Conservation (phyloP, 768 basidiomycete genomes). For the Mycena metata region DNA sequence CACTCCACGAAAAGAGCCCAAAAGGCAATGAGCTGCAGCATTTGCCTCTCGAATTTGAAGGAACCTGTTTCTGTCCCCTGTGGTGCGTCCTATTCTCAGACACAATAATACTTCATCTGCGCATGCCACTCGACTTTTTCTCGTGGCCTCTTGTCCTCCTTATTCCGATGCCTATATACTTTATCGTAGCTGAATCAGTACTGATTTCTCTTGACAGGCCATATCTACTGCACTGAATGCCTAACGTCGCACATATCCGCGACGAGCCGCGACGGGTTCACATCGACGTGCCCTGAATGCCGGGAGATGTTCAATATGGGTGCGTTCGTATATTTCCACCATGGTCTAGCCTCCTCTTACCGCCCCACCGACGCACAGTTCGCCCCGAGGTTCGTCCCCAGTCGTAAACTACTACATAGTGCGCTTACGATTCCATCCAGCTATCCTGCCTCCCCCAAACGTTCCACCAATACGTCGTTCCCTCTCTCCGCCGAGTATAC, state of each 20-base stretch:
- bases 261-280: constrained; percentile 49
- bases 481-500: constrained; percentile 65
- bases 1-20: no score
- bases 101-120: not conserved
- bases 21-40: constrained; percentile 58
- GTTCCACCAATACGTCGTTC: constrained; percentile 62
- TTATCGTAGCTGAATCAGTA: no score
- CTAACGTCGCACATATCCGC: constrained; percentile 59
- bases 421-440: constrained; percentile 40
- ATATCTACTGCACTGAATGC: constrained; percentile 73
- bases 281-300: constrained; percentile 72
- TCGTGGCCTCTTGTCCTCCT: not conserved
- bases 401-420: no score
- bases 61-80: constrained; percentile 74
- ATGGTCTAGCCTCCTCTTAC: no score
- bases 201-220: constrained; percentile 55
- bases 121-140: constrained; percentile 15
- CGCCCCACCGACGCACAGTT: constrained; percentile 36
- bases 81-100: constrained; percentile 55
- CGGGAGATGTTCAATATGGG: constrained; percentile 67
- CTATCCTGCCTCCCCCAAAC: constrained; percentile 61
- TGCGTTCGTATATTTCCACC: constrained; percentile 47
- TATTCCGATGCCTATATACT: not conserved
- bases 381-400: constrained; percentile 45
- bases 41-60: constrained; percentile 66